phyloP scores from a whole-genome alignment of 1,139 yeast genomes.

The Candida tunisiensis region DNA sequence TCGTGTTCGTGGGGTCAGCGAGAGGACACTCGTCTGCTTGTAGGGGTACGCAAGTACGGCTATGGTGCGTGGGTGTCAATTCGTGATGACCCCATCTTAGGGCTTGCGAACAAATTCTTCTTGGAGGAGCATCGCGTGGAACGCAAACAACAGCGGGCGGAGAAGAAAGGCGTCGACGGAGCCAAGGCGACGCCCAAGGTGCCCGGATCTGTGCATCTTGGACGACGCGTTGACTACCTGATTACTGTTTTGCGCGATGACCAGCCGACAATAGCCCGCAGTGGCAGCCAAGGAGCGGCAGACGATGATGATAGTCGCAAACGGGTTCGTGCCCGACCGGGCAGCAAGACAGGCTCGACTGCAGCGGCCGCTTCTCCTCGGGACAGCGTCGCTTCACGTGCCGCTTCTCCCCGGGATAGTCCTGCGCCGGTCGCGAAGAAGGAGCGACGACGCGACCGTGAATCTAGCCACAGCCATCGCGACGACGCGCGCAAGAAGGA shows the following conservation, averaged over 20 bases:
- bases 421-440: no score
- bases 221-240: constrained; percentile 85
- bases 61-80: constrained; percentile 93
- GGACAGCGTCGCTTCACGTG: no score
- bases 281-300: no score
- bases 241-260: constrained; percentile 46
- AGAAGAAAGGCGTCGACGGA: constrained; percentile 2
- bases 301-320: no score
- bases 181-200: constrained; percentile 35
- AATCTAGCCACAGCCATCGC: no score
- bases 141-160: constrained; percentile 23
- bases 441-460: no score
- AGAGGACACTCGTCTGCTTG: constrained; percentile 76
- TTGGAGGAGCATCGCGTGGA: constrained; percentile 28
- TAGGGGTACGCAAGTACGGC: constrained; percentile 86
- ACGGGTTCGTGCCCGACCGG: no score
- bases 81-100: constrained; percentile 86
- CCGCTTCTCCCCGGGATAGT: no score
- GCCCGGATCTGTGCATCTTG: constrained; percentile 88
- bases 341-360: no score
- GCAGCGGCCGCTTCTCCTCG: no score
- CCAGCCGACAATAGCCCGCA: constrained; percentile 12
- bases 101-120: constrained; percentile 69
- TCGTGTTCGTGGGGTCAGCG: constrained; percentile 65
- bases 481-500: no score